phyloP scores from a whole-genome alignment of 2,329 filamentous ascomycete genomes.

The Lachnellula subtilissima region DNA sequence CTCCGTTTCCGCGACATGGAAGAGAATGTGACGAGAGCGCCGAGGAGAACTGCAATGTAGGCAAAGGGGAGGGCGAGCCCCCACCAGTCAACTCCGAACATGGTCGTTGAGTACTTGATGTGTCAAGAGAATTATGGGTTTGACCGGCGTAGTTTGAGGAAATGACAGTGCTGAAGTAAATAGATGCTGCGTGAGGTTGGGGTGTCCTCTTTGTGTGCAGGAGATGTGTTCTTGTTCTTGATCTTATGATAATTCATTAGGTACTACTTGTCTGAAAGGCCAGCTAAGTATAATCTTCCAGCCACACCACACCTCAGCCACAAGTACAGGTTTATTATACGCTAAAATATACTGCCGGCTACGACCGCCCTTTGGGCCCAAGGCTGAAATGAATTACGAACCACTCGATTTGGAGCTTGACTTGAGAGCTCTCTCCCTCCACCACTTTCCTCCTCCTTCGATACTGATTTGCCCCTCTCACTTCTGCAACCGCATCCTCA shows the following conservation, averaged over 20 bases:
- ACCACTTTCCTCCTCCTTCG: not conserved
- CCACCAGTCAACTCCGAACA: conserved; percentile 63
- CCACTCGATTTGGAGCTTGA: not conserved
- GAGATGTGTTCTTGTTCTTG: too few relatives aligned
- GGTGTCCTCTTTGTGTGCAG: too few relatives aligned
- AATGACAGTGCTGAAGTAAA: not conserved
- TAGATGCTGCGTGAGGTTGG: too few relatives aligned
- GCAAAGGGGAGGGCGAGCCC: conserved; percentile 81
- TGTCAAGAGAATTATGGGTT: not conserved
- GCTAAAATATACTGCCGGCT: not conserved
- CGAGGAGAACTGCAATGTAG: conserved; percentile 82
- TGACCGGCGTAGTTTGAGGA: too few relatives aligned
- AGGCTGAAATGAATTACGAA: not conserved
- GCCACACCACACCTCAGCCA: too few relatives aligned
- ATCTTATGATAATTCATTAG: too few relatives aligned
- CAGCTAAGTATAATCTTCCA: too few relatives aligned
- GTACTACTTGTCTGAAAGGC: too few relatives aligned
- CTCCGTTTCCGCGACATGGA: conserved; percentile 91
- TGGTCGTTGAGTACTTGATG: conserved; percentile 20
- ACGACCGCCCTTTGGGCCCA: not conserved
- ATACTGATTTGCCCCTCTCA: not conserved
- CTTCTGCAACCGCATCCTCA: not conserved
- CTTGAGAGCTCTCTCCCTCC: not conserved
- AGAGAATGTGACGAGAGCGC: conserved; percentile 87
- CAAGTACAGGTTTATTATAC: not conserved